A percentile compares a stretch with the other conserved stretches of the same genome.
These are phyloP conservation scores for Hygrophorus pudorinus DNA, from an alignment of 768 basidiomycete species.

Conservation along the genomic window DNA sequence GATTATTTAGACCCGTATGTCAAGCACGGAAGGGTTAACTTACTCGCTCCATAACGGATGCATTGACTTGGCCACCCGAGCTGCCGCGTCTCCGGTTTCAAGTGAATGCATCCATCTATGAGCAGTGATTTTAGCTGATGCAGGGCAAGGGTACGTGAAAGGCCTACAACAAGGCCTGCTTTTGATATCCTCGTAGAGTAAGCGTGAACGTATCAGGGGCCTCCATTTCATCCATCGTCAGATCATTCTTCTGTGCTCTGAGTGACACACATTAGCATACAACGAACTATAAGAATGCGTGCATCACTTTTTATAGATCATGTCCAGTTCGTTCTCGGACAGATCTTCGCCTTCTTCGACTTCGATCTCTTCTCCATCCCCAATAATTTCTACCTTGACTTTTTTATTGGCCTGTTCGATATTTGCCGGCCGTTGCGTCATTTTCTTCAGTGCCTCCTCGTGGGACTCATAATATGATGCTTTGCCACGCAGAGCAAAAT, in stretches of 20 bases:
- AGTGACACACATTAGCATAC: slow-evolving; percentile 6
- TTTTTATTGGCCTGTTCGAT: slow-evolving; percentile 25
- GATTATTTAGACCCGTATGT: not conserved
- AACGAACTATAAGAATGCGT: not conserved
- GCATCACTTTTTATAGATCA: slow-evolving; percentile 74
- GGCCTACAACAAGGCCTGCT: slow-evolving; percentile 74
- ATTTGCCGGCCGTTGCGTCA: not conserved
- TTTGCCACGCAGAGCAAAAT: slow-evolving; percentile 19
- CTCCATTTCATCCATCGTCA: slow-evolving; percentile 68
- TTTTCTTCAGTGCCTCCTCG: slow-evolving; percentile 30
- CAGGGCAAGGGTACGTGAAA: not conserved
- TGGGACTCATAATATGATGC: slow-evolving; percentile 23
- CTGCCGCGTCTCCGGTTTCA: slow-evolving; percentile 66
- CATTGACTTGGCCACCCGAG: slow-evolving; percentile 62
- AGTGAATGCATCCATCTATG: slow-evolving; percentile 85
- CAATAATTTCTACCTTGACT: slow-evolving; percentile 53
- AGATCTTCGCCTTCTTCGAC: slow-evolving; percentile 79
- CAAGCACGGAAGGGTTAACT: slow-evolving; percentile 14
- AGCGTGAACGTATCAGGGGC: slow-evolving; percentile 69
- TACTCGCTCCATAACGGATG: slow-evolving; percentile 95
- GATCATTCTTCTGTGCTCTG: slow-evolving; percentile 82
- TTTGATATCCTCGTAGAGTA: slow-evolving; percentile 79
- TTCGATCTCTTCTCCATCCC: slow-evolving; percentile 74
- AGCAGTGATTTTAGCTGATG: slow-evolving; percentile 1
- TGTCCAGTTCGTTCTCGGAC: slow-evolving; percentile 67